phyloP scores from a whole-genome alignment of 208 protist genomes.

The Crithidia brevicula region DNA sequence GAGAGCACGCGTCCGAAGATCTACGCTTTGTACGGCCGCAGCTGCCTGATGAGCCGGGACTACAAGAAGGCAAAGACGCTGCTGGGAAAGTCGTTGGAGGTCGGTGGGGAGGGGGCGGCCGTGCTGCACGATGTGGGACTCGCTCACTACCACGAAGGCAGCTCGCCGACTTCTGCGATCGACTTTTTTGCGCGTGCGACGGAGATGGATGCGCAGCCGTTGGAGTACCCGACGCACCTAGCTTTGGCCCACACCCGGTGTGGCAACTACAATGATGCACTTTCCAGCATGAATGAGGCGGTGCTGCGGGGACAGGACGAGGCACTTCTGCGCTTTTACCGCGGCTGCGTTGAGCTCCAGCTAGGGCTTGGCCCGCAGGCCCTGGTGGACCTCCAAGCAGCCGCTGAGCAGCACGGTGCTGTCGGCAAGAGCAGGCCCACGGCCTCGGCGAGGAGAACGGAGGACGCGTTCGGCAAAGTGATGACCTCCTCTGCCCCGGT shows the following conservation, averaged over 20 bases:
- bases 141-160: constrained; percentile 64
- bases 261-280: constrained; percentile 49
- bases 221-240: constrained; percentile 75
- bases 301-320: constrained; percentile 50
- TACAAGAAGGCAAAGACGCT: constrained; percentile 46
- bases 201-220: constrained; percentile 54
- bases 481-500: constrained; percentile 1
- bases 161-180: constrained; percentile 45
- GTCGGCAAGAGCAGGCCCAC: no score
- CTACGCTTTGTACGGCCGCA: constrained; percentile 51
- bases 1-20: constrained; percentile 39
- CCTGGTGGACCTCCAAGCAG: constrained; percentile 20
- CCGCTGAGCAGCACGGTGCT: constrained; percentile 3
- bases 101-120: constrained; percentile 53
- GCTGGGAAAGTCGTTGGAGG: constrained; percentile 60
- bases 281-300: constrained; percentile 76
- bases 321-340: constrained; percentile 70
- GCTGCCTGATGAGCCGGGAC: constrained; percentile 43
- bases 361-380: constrained; percentile 51
- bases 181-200: constrained; percentile 70
- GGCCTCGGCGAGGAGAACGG: neutral
- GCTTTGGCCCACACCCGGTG: constrained; percentile 71
- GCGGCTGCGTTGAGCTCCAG: constrained; percentile 67
- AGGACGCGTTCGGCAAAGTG: neutral
- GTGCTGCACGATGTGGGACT: constrained; percentile 84